Base-by-base conservation (phyloP, 2,329 filamentous ascomycete genomes). In the Chrysoporthe austroafricana region DNA sequence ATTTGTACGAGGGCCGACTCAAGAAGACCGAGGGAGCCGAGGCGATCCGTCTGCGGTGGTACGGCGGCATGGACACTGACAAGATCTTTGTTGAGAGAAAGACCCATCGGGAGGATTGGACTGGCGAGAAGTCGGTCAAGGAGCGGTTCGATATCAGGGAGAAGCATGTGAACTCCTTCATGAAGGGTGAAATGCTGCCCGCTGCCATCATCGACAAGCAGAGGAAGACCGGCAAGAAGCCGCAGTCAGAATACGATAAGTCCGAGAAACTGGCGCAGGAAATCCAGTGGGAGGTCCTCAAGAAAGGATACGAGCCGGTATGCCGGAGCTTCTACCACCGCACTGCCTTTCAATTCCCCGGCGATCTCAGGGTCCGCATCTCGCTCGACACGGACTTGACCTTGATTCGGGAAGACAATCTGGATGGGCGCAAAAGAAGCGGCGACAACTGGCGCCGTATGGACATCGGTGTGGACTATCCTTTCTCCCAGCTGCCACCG, bases 21-120 rank as follows among this genome's bases (percentile, higher is more conserved):
- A 97, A 97, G 84, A 99, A 99, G 86, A 97, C 94, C 0, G 96
- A 99, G 79, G 96, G 96, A 61, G 96, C 96, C 2, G 96, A 99
- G 80, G 96, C 96, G 6, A 97, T 98, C 73, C 93, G 96, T 76
- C 85, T 99, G 69, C 88, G 96, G 72, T 99, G 96, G 96, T 99
- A 99, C 76, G 96, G 96, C 69, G 94, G 93, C 54, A 97, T 99
- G 95, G 89, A 96, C 74, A 93, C 85, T 64, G 94, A 98, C 76
- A 96, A 93, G 65, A 96, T 98, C 67, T 99, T 98, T 75, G 91
- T 99, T 34, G 96, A 99, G 83, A 89, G 96, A 70, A 99, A 99
- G 82, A 99, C 96, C 0, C 96, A 99, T 82, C 91, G 96, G 50
- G 96, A 99, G 79, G 96, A 99, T 78, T 99, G 96, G 96, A 99